phyloP scores from a whole-genome alignment of 768 basidiomycete genomes.

The Rhodotorula taiwanensis region DNA sequence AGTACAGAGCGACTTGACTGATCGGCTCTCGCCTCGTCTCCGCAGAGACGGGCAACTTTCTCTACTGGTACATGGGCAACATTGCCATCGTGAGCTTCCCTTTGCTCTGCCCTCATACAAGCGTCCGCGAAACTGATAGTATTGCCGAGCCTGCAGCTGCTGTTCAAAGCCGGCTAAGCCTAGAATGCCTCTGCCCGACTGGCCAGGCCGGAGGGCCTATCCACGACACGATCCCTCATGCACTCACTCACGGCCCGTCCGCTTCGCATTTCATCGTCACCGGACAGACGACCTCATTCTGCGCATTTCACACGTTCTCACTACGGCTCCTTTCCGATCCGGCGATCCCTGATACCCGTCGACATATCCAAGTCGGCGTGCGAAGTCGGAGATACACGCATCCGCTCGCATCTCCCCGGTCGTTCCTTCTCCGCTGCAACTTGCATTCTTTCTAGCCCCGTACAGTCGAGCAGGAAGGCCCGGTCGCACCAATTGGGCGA shows the following conservation, averaged over 20 bases:
- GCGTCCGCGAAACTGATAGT: background rate
- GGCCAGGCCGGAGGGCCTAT: background rate
- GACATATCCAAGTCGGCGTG: no score
- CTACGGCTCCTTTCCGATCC: no score
- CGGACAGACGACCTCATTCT: no score
- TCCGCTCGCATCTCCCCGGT: no score
- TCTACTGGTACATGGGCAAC: slow-evolving; percentile 93
- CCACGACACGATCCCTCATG: background rate
- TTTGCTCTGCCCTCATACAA: accelerated
- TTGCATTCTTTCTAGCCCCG: background rate
- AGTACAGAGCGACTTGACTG: background rate
- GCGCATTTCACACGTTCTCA: background rate
- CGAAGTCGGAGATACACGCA: no score
- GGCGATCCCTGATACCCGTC: no score
- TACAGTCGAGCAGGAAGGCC: background rate
- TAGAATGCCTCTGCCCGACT: background rate
- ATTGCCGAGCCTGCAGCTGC: slow-evolving; percentile 6
- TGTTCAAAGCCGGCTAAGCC: slow-evolving; percentile 35
- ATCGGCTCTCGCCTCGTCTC: background rate
- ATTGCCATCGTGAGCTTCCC: slow-evolving; percentile 67
- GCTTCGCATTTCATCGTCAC: background rate
- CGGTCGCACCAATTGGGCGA: no score
- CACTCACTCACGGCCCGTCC: background rate
- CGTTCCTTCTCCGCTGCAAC: background rate
- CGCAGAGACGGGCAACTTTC: slow-evolving; percentile 93